Evolutionary conservation across 176 grass and related monocot species (phyloP).

Genomic region (Typha latifolia): DNA sequence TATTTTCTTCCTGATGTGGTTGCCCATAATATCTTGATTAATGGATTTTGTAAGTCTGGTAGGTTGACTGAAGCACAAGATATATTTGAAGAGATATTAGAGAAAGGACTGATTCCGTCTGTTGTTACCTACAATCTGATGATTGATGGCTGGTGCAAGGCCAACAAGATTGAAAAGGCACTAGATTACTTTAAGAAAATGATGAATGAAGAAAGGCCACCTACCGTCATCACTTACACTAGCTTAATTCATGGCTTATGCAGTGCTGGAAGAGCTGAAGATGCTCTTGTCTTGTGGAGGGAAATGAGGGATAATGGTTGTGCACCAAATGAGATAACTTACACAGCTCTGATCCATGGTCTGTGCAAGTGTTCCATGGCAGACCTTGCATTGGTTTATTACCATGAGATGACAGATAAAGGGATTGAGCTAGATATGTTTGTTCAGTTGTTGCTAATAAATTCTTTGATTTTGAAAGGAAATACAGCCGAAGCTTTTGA

Average conservation of each 20-base stretch:
- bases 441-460: slow-evolving; percentile 60
- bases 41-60: slow-evolving; percentile 66
- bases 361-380: slow-evolving; percentile 62
- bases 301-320: slow-evolving; percentile 62
- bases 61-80: slow-evolving; percentile 55
- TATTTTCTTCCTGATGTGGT: slow-evolving; percentile 88
- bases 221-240: slow-evolving; percentile 79
- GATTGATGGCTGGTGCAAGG: slow-evolving; percentile 87
- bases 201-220: slow-evolving; percentile 46
- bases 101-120: slow-evolving; percentile 64
- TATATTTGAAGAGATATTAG: slow-evolving; percentile 68
- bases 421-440: slow-evolving; percentile 54
- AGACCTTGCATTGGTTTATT: slow-evolving; percentile 47
- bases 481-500: slow-evolving; percentile 46
- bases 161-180: slow-evolving; percentile 50
- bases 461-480: slow-evolving; percentile 56
- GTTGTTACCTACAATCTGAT: slow-evolving; percentile 86
- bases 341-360: slow-evolving; percentile 71
- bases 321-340: slow-evolving; percentile 56
- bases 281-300: slow-evolving; percentile 46
- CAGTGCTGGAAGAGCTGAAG: slow-evolving; percentile 38
- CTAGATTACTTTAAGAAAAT: slow-evolving; percentile 57
- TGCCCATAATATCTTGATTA: slow-evolving; percentile 91
- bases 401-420: slow-evolving; percentile 53
- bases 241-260: slow-evolving; percentile 76